phyloP scores from a whole-genome alignment of 2,329 filamentous ascomycete species.

The Fusarium coffeatum region DNA sequence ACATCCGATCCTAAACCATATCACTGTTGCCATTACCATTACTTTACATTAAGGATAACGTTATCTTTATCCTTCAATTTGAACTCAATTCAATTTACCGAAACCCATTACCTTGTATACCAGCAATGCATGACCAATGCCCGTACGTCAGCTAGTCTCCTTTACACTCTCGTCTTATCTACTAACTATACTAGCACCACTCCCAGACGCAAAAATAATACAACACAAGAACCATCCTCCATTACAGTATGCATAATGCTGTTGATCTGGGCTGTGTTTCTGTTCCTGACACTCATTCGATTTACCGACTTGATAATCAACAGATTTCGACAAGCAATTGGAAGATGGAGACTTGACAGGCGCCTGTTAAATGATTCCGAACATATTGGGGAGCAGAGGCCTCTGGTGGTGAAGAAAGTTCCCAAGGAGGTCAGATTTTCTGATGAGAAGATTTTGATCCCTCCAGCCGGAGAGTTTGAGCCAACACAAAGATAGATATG shows the following conservation, averaged over 20 bases:
- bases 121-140: not conserved
- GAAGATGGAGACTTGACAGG: not conserved
- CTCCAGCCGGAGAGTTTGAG: not conserved
- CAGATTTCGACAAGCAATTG: not conserved
- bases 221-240: no score
- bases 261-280: not conserved
- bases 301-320: not conserved
- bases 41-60: no score
- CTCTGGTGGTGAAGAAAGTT: not conserved
- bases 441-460: not conserved
- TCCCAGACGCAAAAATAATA: not conserved
- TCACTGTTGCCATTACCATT: no score
- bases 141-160: not conserved
- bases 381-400: not conserved
- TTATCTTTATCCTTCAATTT: not conserved
- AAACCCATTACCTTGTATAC: not conserved
- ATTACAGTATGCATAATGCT: not conserved
- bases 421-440: constrained; percentile 15
- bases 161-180: not conserved
- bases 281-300: not conserved
- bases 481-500: not conserved
- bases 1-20: not conserved
- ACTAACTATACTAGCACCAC: not conserved
- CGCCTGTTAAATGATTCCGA: not conserved
- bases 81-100: not conserved